Evolutionary conservation across 1,284 basidiomycete genomes (phyloP).

Genomic region (Irpex sp.): DNA sequence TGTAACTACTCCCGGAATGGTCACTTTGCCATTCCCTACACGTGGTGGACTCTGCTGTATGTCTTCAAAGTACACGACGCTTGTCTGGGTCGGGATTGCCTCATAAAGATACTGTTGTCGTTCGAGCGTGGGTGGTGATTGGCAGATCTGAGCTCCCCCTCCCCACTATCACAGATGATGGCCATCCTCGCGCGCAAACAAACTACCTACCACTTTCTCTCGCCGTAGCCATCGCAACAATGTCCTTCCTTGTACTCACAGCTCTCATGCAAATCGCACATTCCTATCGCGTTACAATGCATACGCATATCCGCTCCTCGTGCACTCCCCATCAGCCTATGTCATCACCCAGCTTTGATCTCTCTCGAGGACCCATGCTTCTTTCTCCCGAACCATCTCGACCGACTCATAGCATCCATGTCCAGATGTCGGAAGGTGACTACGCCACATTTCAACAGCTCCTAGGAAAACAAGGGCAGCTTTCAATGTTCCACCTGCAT

Average conservation of each 20-base stretch:
- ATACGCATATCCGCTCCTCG: not conserved
- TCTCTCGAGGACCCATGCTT: not conserved
- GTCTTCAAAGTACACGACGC: not conserved
- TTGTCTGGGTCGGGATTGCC: constrained; percentile 5
- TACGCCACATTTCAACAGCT: not conserved
- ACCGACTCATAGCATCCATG: not conserved
- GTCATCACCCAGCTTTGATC: not conserved
- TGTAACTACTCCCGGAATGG: constrained; percentile 21
- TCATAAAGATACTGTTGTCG: constrained; percentile 17
- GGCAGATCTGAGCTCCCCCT: not conserved
- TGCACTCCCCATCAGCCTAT: not conserved
- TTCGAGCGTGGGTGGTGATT: not conserved
- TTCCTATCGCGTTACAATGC: not conserved
- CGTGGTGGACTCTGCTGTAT: too few relatives aligned
- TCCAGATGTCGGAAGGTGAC: not conserved
- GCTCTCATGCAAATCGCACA: not conserved
- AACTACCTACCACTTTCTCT: not conserved
- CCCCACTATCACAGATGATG: too few relatives aligned
- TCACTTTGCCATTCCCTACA: not conserved
- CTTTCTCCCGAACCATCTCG: not conserved
- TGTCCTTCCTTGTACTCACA: constrained; percentile 15
- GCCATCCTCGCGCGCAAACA: not conserved
- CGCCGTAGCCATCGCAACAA: constrained; percentile 19
- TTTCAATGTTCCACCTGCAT: not conserved
- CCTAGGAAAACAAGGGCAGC: not conserved